Base-by-base conservation (phyloP, 371 early-diverging fungal species). In the Apophysomyces sp. region DNA sequence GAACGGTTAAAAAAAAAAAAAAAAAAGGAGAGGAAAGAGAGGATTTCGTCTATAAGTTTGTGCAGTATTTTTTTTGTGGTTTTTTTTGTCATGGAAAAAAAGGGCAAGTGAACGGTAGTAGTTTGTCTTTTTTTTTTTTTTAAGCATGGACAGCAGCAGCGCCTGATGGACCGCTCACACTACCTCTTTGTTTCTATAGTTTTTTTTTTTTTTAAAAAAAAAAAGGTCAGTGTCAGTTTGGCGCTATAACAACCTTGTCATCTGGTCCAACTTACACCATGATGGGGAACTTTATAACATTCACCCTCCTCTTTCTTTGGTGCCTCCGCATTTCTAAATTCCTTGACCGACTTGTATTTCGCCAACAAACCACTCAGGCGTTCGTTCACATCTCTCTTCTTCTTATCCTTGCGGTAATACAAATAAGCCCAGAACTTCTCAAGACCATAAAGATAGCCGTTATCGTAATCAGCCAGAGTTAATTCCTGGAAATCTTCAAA, bases 401-500 rank as follows among this genome's bases (percentile, higher is more conserved):
- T 72, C 77, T 91, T 92, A 69, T 93, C 93, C 81, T 93, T 91
- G 69, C 96, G 91, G 73, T 94, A 97, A 71, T 78, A 88, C 57
- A 93, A 74, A 67, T 92, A 96, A 2, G 98, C 98, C 97, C 98
- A 97, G 80, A 97, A 94, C 77, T 97, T 97, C 68, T 97, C 98
- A 58, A 96, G 73, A 0, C 97, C 98, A 63, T 97, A 97, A 66
- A 93, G 71, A 60, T 89, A 77, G 36, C 89, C 90, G 57, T 83
- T 80, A 49, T 85, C 86, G 55, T 85, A 85, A 62, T 97, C 98
- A 52, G 77, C 70, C 49, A 89, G 75, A 1, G 94, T 91, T 65
- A 94, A 63, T 18, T 84, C 86, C 77, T 94, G 91, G 79, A 97
- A 97, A 62, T 97, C 97, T 54, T 86, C 74, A 74, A 95, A 94